These are phyloP conservation scores for Penicillium sp. DNA, from an alignment of 2,329 filamentous ascomycete genomes.

Conservation along the genomic window DNA sequence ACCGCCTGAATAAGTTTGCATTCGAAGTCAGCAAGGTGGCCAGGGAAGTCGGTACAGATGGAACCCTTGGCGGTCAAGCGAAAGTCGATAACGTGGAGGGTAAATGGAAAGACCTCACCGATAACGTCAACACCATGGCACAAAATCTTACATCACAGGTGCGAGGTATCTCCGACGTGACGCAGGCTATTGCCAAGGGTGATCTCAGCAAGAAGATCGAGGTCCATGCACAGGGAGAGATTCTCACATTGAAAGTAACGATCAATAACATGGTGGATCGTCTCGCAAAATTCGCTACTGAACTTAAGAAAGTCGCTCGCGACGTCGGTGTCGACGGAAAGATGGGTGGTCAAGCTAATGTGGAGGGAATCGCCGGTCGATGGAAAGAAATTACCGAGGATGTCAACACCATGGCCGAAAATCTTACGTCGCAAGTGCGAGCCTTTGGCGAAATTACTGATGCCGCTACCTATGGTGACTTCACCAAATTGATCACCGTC, in stretches of 20 bases:
- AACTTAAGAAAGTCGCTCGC: constrained; percentile 86
- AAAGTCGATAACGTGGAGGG: constrained; percentile 59
- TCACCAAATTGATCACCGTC: constrained; percentile 89
- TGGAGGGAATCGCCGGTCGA: constrained; percentile 80
- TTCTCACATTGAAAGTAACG: constrained; percentile 84
- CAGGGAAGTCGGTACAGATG: constrained; percentile 58
- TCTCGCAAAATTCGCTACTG: constrained; percentile 87
- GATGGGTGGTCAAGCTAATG: constrained; percentile 94
- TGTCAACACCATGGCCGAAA: constrained; percentile 84
- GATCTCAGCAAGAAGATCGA: constrained; percentile 94
- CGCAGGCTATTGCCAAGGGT: constrained; percentile 85
- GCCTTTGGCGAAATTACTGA: constrained; percentile 96
- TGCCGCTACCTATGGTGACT: constrained; percentile 88
- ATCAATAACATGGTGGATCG: constrained; percentile 98
- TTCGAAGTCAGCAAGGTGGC: constrained; percentile 61
- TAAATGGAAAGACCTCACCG: constrained; percentile 60
- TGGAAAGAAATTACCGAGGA: constrained; percentile 97
- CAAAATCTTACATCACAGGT: constrained; percentile 62
- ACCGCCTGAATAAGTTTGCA: constrained; percentile 57
- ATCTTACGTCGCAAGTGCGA: constrained; percentile 86
- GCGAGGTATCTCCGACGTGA: constrained; percentile 83
- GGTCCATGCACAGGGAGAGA: constrained; percentile 87
- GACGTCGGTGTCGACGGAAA: constrained; percentile 94
- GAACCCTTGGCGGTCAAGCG: constrained; percentile 57
- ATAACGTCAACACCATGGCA: constrained; percentile 63